Base-by-base conservation (phyloP, 768 basidiomycete genomes). In the Pleurotus ostreatus region DNA sequence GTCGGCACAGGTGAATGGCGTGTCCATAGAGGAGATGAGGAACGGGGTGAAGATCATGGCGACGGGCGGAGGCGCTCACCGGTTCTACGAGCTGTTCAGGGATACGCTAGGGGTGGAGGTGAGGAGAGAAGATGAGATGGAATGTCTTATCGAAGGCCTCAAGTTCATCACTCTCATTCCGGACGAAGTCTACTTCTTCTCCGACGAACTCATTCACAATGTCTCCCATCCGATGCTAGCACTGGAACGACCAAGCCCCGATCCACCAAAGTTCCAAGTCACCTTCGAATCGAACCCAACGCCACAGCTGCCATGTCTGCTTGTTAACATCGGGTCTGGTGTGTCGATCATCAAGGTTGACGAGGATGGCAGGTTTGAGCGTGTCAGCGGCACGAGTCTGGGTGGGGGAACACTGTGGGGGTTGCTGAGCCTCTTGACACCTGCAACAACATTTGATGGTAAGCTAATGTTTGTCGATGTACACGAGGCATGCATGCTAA, bases 351-450 rank as follows among this genome's bases (percentile, higher is more conserved):
- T 99, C 78, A 94, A 91, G 72, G 92, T 98, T 1, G 94, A 98
- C 65, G 93, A 90, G 60, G 92, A 97, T 68, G 97, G 96, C 8
- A 85, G 79, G 59, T 98, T 91, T 67, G 97, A 99, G 76, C 89
- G 97, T 65, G 90, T 99, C 46, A 94, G 92, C 62, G 97, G 97
- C 23, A 99, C 97, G 48, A 95, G 93, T 75, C 72, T 99, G 48
- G 97, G 97, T 57, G 97, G 97, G 15, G 97, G 96, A 26, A 98
- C 97, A 20, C 74, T 99, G 30, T 99, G 97, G 97, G 97, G 97
- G 12, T 70, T 99, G 66, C 72, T 99, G 58, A 96, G 92, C 65
- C 71, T 99, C 60, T 74, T 99, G 64, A 99, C 97, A n/a, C 92
- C 92, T 30, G 96, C 97, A 9, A 89, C 82, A 48, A 89, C 82